phyloP scores from a whole-genome alignment of 257 asterid genomes.

The Leptodermis oblonga region DNA sequence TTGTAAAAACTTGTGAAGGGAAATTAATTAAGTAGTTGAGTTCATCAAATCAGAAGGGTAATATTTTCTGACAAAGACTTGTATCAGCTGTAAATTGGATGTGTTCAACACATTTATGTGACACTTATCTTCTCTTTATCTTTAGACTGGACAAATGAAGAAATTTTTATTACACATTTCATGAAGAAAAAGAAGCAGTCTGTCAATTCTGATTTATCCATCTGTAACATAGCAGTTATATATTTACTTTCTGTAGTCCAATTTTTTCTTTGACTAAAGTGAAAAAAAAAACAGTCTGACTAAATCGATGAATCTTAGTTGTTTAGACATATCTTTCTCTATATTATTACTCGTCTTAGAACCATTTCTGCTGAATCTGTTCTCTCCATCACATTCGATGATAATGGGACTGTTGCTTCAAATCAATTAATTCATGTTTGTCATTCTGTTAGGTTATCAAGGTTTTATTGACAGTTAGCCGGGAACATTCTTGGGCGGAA shows the following conservation, averaged over 20 bases:
- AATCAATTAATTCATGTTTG: background rate
- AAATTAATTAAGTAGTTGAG: background rate
- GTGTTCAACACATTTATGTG: background rate
- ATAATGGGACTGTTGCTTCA: background rate
- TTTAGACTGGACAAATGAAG: background rate
- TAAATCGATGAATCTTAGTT: background rate
- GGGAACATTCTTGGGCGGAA: conserved; percentile 94
- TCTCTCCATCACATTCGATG: background rate
- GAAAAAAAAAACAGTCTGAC: background rate
- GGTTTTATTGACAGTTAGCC: conserved; percentile 73
- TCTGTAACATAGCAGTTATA: background rate
- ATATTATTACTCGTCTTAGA: background rate
- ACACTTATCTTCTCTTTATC: background rate
- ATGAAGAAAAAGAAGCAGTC: background rate
- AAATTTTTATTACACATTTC: background rate
- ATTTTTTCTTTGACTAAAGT: background rate
- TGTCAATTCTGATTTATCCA: background rate
- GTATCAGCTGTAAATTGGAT: background rate
- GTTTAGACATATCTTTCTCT: background rate
- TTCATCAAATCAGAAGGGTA: background rate
- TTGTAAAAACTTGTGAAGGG: background rate
- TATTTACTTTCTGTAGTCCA: background rate
- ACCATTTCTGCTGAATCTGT: background rate
- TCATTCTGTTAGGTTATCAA: conserved; percentile 62
- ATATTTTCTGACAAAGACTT: background rate